Conservation (phyloP, 371 early-diverging fungal genomes). For the Mucor ambiguus region DNA sequence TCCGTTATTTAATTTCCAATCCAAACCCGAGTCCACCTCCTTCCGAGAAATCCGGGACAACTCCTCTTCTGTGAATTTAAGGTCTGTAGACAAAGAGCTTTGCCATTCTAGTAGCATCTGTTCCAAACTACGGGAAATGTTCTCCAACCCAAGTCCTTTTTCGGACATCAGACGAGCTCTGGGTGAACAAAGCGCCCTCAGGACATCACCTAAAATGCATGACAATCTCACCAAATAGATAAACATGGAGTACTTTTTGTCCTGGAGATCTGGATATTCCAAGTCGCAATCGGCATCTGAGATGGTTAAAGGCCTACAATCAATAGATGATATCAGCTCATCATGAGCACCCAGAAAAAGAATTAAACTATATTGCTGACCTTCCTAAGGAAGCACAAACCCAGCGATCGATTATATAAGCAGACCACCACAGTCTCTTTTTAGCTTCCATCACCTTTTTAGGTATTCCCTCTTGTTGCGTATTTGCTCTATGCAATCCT, state of each 20-base stretch:
- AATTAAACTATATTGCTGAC: constrained; percentile 24
- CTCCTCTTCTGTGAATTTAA: constrained; percentile 24
- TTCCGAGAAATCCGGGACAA: constrained; percentile 17
- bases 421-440: constrained; percentile 50
- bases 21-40: constrained; percentile 17
- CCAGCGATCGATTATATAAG: constrained; percentile 47
- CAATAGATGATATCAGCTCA: not conserved
- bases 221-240: constrained; percentile 31
- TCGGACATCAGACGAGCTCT: constrained; percentile 29
- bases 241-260: constrained; percentile 20
- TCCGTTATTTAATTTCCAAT: constrained; percentile 33
- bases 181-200: constrained; percentile 38
- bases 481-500: constrained; percentile 44
- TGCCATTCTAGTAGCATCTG: constrained; percentile 35
- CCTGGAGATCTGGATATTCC: constrained; percentile 27
- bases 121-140: constrained; percentile 25
- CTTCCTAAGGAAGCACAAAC: constrained; percentile 47
- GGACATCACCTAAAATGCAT: constrained; percentile 38
- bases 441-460: constrained; percentile 23
- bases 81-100: constrained; percentile 22
- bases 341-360: no score
- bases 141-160: constrained; percentile 26
- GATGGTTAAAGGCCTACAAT: constrained; percentile 38
- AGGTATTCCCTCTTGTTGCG: constrained; percentile 22
- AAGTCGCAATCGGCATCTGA: constrained; percentile 50